Evolutionary conservation across 192 early-diverging fungal genomes (phyloP).

Genomic region (Lunasporangiospora selenospora): DNA sequence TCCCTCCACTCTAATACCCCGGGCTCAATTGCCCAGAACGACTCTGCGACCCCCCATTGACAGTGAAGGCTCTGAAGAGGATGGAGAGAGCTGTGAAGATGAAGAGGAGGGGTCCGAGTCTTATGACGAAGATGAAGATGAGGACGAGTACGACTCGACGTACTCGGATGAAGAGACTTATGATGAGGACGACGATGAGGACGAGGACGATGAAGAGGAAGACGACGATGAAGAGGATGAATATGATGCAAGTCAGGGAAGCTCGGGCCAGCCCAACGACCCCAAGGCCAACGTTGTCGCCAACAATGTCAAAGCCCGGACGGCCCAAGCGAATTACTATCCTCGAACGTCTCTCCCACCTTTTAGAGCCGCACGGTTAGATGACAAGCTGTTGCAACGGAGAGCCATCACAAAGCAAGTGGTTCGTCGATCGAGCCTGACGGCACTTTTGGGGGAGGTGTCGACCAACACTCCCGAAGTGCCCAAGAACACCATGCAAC

Average conservation of each 20-base stretch:
- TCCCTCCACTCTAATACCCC: too few relatives aligned
- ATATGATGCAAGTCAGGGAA: background rate
- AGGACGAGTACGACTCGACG: conserved; percentile 4
- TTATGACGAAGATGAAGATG: conserved; percentile 3
- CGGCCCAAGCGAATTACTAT: conserved; percentile 8
- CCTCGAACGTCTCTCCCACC: conserved; percentile 5
- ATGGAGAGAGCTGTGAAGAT: too few relatives aligned
- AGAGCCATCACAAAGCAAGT: conserved; percentile 41
- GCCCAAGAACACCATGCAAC: background rate
- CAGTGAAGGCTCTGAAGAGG: too few relatives aligned
- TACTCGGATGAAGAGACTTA: background rate
- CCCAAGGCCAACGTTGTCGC: background rate
- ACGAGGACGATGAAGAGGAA: background rate
- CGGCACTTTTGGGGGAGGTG: conserved; percentile 26
- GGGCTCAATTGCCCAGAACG: too few relatives aligned
- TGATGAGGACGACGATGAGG: background rate
- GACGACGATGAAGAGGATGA: background rate
- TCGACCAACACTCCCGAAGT: conserved; percentile 13
- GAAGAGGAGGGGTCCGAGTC: conserved; percentile 19
- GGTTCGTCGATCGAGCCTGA: conserved; percentile 39
- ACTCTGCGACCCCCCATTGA: too few relatives aligned
- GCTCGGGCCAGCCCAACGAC: background rate
- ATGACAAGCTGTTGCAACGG: conserved; percentile 32
- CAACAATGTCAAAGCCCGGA: conserved; percentile 1
- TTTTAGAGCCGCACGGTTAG: conserved; percentile 21